Conservation (phyloP, 2,329 filamentous ascomycete species). For the Phialocephala subalpina region DNA sequence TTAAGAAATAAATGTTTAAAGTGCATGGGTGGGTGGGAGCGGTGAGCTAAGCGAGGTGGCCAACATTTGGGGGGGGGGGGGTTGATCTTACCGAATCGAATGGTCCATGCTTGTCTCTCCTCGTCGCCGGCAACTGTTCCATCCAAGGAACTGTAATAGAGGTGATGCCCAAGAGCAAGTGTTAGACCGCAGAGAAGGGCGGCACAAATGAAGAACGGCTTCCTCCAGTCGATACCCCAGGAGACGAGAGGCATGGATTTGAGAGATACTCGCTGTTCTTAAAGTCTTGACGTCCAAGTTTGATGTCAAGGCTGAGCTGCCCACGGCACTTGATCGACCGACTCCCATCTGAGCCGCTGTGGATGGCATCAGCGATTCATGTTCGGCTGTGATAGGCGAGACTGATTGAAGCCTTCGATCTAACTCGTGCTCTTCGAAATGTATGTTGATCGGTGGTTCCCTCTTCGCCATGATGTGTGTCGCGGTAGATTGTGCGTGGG, state of each 20-base stretch:
- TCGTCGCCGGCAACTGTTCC: slow-evolving; percentile 11
- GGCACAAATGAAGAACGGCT: background rate
- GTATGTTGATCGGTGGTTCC: background rate
- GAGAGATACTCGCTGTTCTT: background rate
- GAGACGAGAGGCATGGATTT: background rate
- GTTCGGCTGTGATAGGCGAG: background rate
- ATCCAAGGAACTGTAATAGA: slow-evolving; percentile 22
- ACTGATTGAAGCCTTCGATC: background rate
- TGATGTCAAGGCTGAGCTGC: background rate
- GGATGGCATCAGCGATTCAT: background rate
- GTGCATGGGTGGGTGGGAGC: no score
- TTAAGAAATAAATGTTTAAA: no score
- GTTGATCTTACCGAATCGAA: slow-evolving; percentile 29
- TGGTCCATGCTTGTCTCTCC: slow-evolving; percentile 26
- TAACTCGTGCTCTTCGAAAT: background rate
- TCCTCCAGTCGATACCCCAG: background rate
- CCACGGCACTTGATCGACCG: background rate
- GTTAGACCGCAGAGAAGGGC: background rate
- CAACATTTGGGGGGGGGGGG: no score
- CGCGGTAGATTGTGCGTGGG: no score
- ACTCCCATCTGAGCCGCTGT: background rate
- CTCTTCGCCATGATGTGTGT: no score
- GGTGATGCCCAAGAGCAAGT: slow-evolving; percentile 29
- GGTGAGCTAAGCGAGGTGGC: no score
- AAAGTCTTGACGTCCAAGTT: background rate